Percentiles rank a stretch among this genome's conserved stretches.
Conservation (phyloP, 768 basidiomycete species). For the Naganishia randhawae region DNA sequence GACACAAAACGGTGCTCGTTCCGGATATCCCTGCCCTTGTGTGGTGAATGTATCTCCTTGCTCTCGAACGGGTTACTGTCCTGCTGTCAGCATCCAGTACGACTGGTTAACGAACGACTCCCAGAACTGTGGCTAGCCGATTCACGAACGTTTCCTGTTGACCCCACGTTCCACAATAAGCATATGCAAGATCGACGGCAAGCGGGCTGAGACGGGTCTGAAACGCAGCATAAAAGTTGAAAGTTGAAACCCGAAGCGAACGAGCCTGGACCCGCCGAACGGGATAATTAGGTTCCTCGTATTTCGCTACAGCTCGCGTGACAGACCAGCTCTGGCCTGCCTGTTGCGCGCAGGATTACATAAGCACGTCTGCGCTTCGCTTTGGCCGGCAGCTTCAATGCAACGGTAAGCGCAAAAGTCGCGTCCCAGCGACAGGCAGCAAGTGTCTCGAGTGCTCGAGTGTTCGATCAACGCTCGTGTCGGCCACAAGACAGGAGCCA, state of each 20-base stretch:
- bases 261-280: not conserved
- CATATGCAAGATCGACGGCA: not conserved
- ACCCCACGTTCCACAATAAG: not conserved
- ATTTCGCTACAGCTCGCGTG: too few relatives aligned
- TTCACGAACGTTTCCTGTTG: slow-evolving; percentile 15
- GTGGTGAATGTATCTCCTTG: not conserved
- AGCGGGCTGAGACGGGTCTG: slow-evolving; percentile 4
- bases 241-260: slow-evolving; percentile 1
- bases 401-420: slow-evolving; percentile 6
- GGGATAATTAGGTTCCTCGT: too few relatives aligned
- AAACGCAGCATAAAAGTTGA: slow-evolving; percentile 4
- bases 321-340: not conserved
- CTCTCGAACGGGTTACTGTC: not conserved
- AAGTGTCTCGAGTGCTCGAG: not conserved
- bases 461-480: not conserved
- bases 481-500: not conserved
- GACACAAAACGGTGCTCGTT: not conserved
- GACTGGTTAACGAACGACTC: not conserved
- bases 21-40: not conserved
- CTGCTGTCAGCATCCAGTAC: not conserved
- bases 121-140: not conserved
- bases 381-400: not conserved
- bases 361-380: slow-evolving; percentile 6
- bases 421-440: not conserved
- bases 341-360: not conserved